Percentiles rank a stretch among this genome's conserved stretches.
Conservation (phyloP, 352 stramenopile species). For the Phytophthora chlamydospora region DNA sequence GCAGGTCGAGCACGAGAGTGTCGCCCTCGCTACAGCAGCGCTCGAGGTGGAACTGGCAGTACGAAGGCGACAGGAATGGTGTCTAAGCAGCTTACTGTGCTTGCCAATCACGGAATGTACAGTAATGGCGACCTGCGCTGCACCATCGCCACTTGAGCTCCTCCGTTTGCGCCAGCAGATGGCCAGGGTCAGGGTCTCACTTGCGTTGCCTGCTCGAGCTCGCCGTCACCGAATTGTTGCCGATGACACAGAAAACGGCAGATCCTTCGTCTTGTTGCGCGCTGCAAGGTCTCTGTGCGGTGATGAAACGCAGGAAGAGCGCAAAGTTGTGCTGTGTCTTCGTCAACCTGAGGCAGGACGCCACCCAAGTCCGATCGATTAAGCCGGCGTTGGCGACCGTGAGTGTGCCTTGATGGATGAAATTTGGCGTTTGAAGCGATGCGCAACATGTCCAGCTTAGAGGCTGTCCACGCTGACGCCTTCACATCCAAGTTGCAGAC, state of each 20-base stretch:
- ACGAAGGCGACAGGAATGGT: neutral
- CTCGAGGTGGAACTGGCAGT: neutral
- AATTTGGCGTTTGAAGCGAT: no score
- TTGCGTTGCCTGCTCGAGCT: conserved; percentile 26
- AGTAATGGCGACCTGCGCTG: conserved; percentile 19
- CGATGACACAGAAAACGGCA: conserved; percentile 6
- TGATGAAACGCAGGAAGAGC: conserved; percentile 13
- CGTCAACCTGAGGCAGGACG: neutral
- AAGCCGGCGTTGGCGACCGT: neutral
- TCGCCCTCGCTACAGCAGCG: neutral
- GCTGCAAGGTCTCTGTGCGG: conserved; percentile 8
- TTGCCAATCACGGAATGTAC: conserved; percentile 28
- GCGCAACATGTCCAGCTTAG: neutral
- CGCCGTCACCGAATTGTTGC: conserved; percentile 8
- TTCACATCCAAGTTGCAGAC: conserved; percentile 12
- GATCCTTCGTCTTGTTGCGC: conserved; percentile 20
- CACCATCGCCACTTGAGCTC: conserved; percentile 37
- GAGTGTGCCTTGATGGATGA: no score
- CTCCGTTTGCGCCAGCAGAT: conserved; percentile 25
- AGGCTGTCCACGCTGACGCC: neutral
- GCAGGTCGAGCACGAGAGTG: conserved; percentile 1
- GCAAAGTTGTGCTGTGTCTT: conserved; percentile 18
- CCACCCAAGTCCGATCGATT: conserved; percentile 7
- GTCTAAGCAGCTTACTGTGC: conserved; percentile 6
- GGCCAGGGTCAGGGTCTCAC: conserved; percentile 11